These are phyloP conservation scores for Cytospora chrysosperma DNA, from an alignment of 2,329 filamentous ascomycete species.

Conservation along the genomic window DNA sequence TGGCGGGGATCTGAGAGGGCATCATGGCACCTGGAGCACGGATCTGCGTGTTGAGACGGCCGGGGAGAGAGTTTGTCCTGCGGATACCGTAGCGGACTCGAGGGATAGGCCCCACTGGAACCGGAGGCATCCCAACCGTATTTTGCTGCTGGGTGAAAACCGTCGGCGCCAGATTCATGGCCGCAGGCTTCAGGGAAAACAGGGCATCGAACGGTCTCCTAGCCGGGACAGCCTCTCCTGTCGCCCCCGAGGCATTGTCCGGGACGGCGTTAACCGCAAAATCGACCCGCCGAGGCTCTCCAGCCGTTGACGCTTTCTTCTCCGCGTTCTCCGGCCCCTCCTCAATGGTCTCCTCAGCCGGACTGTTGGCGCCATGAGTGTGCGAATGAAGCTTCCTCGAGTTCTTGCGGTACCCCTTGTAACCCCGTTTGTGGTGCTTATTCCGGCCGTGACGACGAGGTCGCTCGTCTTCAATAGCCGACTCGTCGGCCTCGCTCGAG, in stretches of 20 bases:
- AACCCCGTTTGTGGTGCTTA: constrained; percentile 37
- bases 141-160: constrained; percentile 59
- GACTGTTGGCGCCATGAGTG: constrained; percentile 30
- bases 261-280: constrained; percentile 44
- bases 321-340: constrained; percentile 30
- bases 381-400: constrained; percentile 46
- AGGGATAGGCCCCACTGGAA: constrained; percentile 48
- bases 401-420: constrained; percentile 41
- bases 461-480: constrained; percentile 47
- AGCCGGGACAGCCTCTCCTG: constrained; percentile 12
- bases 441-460: constrained; percentile 34
- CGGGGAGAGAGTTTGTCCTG: constrained; percentile 72
- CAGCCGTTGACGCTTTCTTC: constrained; percentile 28
- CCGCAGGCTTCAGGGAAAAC: constrained; percentile 61
- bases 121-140: constrained; percentile 27
- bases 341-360: constrained; percentile 35
- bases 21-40: constrained; percentile 52
- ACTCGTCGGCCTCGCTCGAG: constrained; percentile 42
- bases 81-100: constrained; percentile 64
- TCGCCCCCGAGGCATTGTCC: background rate
- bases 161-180: constrained; percentile 67
- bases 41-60: constrained; percentile 55
- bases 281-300: constrained; percentile 56
- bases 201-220: constrained; percentile 54
- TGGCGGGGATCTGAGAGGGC: constrained; percentile 45